phyloP scores from a whole-genome alignment of 2,329 filamentous ascomycete species.

The Escovopsis sp. region DNA sequence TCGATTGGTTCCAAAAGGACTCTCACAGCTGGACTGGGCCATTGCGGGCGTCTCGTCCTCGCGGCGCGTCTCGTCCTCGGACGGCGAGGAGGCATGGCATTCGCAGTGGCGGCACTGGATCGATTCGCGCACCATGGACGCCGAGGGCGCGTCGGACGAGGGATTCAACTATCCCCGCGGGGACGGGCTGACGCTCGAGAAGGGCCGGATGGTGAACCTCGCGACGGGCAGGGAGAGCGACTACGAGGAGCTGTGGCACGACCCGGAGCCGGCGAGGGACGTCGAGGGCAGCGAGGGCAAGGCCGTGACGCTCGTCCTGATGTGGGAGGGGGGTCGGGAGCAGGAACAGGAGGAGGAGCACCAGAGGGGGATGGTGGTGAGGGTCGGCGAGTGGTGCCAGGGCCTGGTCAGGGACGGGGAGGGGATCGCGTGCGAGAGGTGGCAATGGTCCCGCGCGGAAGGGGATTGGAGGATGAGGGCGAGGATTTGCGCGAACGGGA shows the following conservation, averaged over 20 bases:
- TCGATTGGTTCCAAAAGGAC: constrained; percentile 4
- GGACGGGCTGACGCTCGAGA: constrained; percentile 33
- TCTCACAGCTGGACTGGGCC: constrained; percentile 44
- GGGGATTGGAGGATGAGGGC: constrained; percentile 22
- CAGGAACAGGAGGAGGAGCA: constrained; percentile 18
- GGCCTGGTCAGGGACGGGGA: constrained; percentile 34
- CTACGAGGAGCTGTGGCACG: constrained; percentile 56
- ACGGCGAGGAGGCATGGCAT: constrained; percentile 14
- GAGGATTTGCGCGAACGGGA: constrained; percentile 18
- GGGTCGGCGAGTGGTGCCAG: constrained; percentile 41
- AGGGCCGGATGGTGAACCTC: constrained; percentile 45
- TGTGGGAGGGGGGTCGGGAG: constrained; percentile 13
- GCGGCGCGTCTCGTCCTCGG: constrained; percentile 24
- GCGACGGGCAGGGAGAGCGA: constrained; percentile 30
- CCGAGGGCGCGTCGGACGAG: constrained; percentile 32
- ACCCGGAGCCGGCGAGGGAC: constrained; percentile 20
- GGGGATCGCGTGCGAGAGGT: constrained; percentile 36
- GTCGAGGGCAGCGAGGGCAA: constrained; percentile 5
- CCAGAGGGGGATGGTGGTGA: constrained; percentile 34
- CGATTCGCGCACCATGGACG: constrained; percentile 32
- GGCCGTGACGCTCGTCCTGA: not conserved
- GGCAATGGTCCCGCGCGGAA: constrained; percentile 26
- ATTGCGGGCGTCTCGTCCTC: constrained; percentile 39
- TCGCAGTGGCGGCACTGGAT: constrained; percentile 45
- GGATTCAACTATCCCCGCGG: constrained; percentile 37